Evolutionary conservation across 2,329 filamentous ascomycete genomes (phyloP), one percentile per base, ranked within the genome.

Genomic region (Penicillium sp.): DNA sequence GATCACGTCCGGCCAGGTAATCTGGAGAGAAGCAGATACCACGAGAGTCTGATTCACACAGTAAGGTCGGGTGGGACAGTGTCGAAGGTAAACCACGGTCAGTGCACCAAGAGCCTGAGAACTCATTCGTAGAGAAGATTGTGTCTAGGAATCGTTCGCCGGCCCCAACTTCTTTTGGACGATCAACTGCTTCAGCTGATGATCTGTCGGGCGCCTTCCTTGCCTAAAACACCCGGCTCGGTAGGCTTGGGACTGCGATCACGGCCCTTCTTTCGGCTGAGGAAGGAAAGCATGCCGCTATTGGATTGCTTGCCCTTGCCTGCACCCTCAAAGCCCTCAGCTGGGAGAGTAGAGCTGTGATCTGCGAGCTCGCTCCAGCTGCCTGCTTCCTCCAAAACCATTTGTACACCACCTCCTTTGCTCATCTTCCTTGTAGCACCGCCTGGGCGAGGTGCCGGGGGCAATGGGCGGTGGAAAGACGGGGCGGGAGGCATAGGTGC

Each of bases 231-330:
- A 60, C 95, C 95, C 58, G 92, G 86, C 79, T 98, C 93, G 76
- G 92, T 94, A 28, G 93, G 93, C 80, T 97, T 97, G 1, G 95
- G 95, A 74, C 93, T 97, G 76, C 93, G 88, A 58, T 93, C 92
- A 65, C 93, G 84, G 30, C 93, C 92, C 81, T 92, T 97, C 80
- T 96, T 97, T 71, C 93, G 85, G 66, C 86, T 91, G 62, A 98
- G 82, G 76, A 99, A 96, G 1, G 92, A 91, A 66, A 98, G 89
- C 84, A 97, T 94, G 55, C 93, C 92, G 19, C 89, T 87, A 55
- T 76, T 78, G n/a, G 71, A 66, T 38, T 68, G 75, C 84, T 89
- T 67, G 79, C 81, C 61, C 71, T 78, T 78, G 53, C 66, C 66
- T 13, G 70, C 69, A 51, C 66, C 67, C 52, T 76, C 75, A 19